phyloP scores from a whole-genome alignment of 148 eudicot species.

The Amaranthus hypochondriacus region DNA sequence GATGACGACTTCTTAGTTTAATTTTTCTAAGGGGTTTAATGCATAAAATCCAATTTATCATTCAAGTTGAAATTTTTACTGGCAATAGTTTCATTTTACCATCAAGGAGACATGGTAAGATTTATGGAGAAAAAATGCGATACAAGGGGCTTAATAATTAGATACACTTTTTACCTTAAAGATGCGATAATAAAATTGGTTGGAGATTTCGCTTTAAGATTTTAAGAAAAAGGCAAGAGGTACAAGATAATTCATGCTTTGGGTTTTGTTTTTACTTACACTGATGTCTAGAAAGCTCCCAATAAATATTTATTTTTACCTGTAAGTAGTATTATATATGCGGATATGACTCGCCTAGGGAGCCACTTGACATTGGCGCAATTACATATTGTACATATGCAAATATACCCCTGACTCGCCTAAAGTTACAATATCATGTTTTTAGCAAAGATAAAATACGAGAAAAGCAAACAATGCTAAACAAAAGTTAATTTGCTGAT shows the following conservation, averaged over 20 bases:
- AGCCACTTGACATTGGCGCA: too few relatives aligned
- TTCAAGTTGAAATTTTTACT: neutral
- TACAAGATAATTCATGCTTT: neutral
- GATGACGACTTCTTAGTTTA: neutral
- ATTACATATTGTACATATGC: too few relatives aligned
- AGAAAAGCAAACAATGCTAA: neutral
- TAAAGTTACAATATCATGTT: neutral
- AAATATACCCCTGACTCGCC: too few relatives aligned
- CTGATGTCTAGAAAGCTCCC: neutral
- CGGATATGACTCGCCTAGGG: too few relatives aligned
- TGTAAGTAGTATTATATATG: too few relatives aligned
- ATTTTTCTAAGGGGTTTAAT: neutral
- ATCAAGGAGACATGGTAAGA: neutral
- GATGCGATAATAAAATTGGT: neutral
- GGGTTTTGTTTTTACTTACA: neutral
- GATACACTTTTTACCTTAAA: neutral
- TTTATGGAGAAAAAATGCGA: neutral
- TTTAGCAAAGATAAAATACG: neutral
- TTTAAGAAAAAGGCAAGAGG: neutral
- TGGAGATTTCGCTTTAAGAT: neutral
- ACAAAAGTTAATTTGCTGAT: neutral
- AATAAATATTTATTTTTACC: too few relatives aligned
- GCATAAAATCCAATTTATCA: neutral
- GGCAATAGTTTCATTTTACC: neutral
- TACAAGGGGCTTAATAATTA: neutral